Evolutionary conservation across 1,284 basidiomycete species (phyloP).

Genomic region (Ganoderma sp.): DNA sequence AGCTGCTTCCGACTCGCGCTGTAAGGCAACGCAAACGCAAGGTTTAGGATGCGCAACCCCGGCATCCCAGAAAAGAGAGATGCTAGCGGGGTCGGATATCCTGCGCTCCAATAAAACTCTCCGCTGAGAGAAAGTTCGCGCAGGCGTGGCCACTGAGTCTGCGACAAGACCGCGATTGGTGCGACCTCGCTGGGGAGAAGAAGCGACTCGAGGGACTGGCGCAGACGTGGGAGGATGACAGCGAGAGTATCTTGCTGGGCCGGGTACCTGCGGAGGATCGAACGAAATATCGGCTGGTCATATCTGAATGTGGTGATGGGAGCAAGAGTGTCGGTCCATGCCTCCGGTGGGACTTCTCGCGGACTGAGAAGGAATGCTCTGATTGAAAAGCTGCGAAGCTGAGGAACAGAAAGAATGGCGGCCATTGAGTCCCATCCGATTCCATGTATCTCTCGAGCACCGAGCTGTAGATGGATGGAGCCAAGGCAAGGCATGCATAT

Average conservation of each 20-base stretch:
- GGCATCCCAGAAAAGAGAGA: not conserved
- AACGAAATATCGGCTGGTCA: not conserved
- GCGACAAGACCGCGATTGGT: not conserved
- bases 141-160: not conserved
- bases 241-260: not conserved
- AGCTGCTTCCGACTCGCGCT: not conserved
- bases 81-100: not conserved
- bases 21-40: not conserved
- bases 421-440: not conserved
- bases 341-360: not conserved
- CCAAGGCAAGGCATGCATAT: not conserved
- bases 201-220: not conserved
- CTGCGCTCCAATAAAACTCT: not conserved
- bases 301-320: constrained; percentile 1
- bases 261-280: not conserved
- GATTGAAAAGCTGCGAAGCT: not conserved
- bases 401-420: not conserved
- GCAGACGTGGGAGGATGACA: not conserved
- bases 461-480: not conserved
- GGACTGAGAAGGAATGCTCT: not conserved
- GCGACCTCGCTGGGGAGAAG: not conserved
- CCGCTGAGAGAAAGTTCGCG: not conserved
- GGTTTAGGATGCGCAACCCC: not conserved
- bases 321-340: not conserved
- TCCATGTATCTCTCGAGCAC: not conserved